These are phyloP conservation scores for Trametes sp. DNA, from an alignment of 1,284 basidiomycete species.

Conservation along the genomic window DNA sequence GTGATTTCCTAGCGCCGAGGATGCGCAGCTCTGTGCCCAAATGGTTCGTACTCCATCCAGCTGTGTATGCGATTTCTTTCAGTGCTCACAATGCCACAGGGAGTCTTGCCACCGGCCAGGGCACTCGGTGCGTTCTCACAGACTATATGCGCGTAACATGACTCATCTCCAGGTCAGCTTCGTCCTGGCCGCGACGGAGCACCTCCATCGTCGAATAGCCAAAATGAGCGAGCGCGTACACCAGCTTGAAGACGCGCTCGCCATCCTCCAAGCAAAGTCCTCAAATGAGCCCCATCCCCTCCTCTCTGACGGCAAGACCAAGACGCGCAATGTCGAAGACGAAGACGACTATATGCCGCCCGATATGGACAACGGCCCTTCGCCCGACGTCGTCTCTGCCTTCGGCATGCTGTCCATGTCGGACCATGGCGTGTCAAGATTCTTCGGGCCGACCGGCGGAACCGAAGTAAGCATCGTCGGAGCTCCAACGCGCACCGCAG, in stretches of 20 bases:
- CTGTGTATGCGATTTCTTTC: not conserved
- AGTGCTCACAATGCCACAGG: slow-evolving; percentile 29
- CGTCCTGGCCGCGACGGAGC: slow-evolving; percentile 80
- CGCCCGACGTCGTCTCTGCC: slow-evolving; percentile 37
- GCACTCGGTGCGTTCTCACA: slow-evolving; percentile 61
- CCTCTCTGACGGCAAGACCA: slow-evolving; percentile 62
- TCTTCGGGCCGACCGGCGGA: slow-evolving; percentile 71
- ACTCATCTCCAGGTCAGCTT: slow-evolving; percentile 52
- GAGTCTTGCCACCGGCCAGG: slow-evolving; percentile 59
- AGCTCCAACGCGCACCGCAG: not conserved
- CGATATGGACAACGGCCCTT: slow-evolving; percentile 17
- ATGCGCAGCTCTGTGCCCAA: slow-evolving; percentile 75
- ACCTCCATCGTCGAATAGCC: slow-evolving; percentile 74
- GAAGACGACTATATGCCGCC: slow-evolving; percentile 30
- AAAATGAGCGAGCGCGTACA: slow-evolving; percentile 79
- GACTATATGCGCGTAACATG: not conserved
- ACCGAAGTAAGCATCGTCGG: slow-evolving; percentile 49
- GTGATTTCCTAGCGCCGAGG: slow-evolving; percentile 55
- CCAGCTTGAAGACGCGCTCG: slow-evolving; percentile 76
- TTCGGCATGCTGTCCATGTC: slow-evolving; percentile 70
- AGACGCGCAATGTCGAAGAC: slow-evolving; percentile 45
- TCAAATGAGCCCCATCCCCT: slow-evolving; percentile 66
- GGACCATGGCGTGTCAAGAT: slow-evolving; percentile 65
- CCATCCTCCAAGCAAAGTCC: slow-evolving; percentile 52
- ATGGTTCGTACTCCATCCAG: slow-evolving; percentile 51